These are phyloP conservation scores for Allantophomopsis lycopodina DNA, from an alignment of 2,329 filamentous ascomycete species.

Conservation along the genomic window DNA sequence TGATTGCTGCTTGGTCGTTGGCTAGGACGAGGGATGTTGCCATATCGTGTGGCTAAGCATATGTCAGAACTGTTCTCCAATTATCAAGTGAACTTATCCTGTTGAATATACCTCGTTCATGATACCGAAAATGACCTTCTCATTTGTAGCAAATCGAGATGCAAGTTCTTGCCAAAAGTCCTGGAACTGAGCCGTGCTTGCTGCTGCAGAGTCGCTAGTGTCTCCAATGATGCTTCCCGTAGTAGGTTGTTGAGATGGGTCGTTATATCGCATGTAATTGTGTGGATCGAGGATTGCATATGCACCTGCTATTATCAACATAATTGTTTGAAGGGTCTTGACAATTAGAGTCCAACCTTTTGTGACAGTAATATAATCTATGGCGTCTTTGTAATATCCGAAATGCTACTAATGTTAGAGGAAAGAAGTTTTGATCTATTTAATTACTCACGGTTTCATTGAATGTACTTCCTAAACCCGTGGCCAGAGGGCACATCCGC, in stretches of 20 bases:
- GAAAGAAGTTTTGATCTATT: background rate
- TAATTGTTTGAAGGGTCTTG: constrained; percentile 3
- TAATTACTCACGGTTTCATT: constrained; percentile 26
- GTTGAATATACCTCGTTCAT: constrained; percentile 22
- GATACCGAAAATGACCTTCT: constrained; percentile 33
- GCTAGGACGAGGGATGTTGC: constrained; percentile 26
- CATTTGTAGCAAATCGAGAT: constrained; percentile 27
- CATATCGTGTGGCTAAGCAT: constrained; percentile 32
- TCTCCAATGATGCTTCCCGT: constrained; percentile 35
- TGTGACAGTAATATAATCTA: constrained; percentile 33
- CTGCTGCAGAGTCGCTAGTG: constrained; percentile 25
- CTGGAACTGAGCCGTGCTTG: constrained; percentile 31
- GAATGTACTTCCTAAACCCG: constrained; percentile 31
- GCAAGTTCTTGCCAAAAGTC: constrained; percentile 35
- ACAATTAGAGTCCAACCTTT: constrained; percentile 22
- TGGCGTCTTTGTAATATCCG: constrained; percentile 26
- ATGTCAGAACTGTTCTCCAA: background rate
- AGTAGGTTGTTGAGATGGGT: constrained; percentile 31
- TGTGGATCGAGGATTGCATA: constrained; percentile 35
- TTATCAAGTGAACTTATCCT: too few relatives aligned
- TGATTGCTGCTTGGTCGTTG: constrained; percentile 32
- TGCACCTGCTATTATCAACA: constrained; percentile 2
- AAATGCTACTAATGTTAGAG: constrained; percentile 21
- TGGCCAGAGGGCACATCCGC: constrained; percentile 31
- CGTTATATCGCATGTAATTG: constrained; percentile 40